Base-by-base conservation (phyloP, 2,329 filamentous ascomycete species). In the Rutstroemia sydowiana region DNA sequence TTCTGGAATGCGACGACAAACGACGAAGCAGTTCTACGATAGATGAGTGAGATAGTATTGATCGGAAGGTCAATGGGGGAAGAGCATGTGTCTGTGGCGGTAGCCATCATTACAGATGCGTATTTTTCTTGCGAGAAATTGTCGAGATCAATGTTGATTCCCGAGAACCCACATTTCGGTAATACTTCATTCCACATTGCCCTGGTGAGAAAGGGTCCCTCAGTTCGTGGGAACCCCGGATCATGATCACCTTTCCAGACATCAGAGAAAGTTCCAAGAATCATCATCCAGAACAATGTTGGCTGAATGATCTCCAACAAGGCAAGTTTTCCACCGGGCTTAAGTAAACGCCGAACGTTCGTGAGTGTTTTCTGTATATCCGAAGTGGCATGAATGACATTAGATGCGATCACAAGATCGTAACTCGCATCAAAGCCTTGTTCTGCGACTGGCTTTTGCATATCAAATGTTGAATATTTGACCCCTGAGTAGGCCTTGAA, bases 401-500 rank as follows among this genome's bases (percentile, higher is more conserved):
- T 61, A 3, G 60, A 20, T 3, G 61, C 57, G 48, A 63, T 45
- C 11, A 63, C 54, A 20, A 63, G 37, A 47, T 63, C 61, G 52
- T 55, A 70, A 1, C 54, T 48, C 0, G 55, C 58, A 18, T 64
- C 61, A 32, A 68, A 70, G 9, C 68, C 68, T 50, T 71, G 68
- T 5, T 50, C 45, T 1, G 39, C 45, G 1, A 64, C 62, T 21
- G 66, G 62, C 23, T 58, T 50, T 31, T 63, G 60, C 30, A 70
- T 66, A 52, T 71, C 63, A 5, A 70, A 61, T n/a, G 59, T 59
- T 5, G 16, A 3, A 21, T 26, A 44, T 14, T 26, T 18, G 7
- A 44, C n/a, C 8, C 21, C 39, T 20, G 16, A 5, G 8, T 23
- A 18, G 1, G 5, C 21, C 18, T 41, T 41, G 16, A 41, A 23